These are phyloP conservation scores for Talaromyces sp. DNA, from an alignment of 2,329 filamentous ascomycete species.

Conservation along the genomic window DNA sequence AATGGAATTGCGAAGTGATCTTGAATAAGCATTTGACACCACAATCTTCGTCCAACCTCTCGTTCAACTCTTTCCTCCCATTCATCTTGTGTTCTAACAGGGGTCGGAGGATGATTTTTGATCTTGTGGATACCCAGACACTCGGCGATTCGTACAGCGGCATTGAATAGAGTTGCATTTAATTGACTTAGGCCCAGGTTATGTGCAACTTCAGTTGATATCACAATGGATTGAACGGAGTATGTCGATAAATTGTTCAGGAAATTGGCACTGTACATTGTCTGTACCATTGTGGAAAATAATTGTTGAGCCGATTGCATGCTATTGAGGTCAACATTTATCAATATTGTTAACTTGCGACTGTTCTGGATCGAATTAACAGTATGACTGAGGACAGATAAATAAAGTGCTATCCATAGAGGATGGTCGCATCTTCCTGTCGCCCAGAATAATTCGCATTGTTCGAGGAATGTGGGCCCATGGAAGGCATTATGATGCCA, in stretches of 20 bases:
- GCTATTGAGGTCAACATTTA: slow-evolving; percentile 20
- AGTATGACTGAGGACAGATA: slow-evolving; percentile 27
- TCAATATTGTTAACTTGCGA: slow-evolving; percentile 16
- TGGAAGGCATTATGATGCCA: slow-evolving; percentile 33
- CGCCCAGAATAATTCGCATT: slow-evolving; percentile 29
- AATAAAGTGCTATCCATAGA: slow-evolving; percentile 29
- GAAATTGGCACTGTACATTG: slow-evolving; percentile 37
- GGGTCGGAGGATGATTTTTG: slow-evolving; percentile 16
- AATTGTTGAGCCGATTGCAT: slow-evolving; percentile 30
- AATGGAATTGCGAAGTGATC: slow-evolving; percentile 42
- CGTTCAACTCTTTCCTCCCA: slow-evolving; percentile 30
- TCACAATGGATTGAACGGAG: slow-evolving; percentile 41
- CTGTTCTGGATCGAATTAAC: slow-evolving; percentile 30
- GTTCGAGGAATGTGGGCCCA: slow-evolving; percentile 27
- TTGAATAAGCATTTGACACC: slow-evolving; percentile 44
- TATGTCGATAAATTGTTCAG: slow-evolving; percentile 34
- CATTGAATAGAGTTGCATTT: slow-evolving; percentile 39
- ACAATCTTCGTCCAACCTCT: slow-evolving; percentile 40
- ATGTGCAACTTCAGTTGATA: slow-evolving; percentile 43
- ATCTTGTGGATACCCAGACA: slow-evolving; percentile 32
- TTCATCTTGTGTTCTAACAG: slow-evolving; percentile 18
- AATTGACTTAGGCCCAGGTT: slow-evolving; percentile 41
- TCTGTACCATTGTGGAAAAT: slow-evolving; percentile 37
- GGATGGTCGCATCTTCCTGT: slow-evolving; percentile 28
- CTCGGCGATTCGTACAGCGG: slow-evolving; percentile 41